Conservation (phyloP, 306 rosid species). For the Pachyrhizus erosus region DNA sequence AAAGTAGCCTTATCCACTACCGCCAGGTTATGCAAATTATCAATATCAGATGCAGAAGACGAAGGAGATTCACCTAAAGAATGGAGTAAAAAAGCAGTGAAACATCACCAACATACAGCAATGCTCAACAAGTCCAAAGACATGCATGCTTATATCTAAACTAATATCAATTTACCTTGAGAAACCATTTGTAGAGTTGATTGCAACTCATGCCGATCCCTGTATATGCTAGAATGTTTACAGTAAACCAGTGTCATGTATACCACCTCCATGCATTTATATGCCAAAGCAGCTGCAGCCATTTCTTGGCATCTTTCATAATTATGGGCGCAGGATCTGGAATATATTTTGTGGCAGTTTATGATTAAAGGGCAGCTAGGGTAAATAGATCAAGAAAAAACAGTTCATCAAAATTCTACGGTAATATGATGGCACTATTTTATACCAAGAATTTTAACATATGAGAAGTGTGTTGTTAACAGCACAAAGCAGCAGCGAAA, state of each 20-base stretch:
- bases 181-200: conserved; percentile 56
- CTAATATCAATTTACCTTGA: conserved; percentile 62
- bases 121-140: conserved; percentile 19
- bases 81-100: conserved; percentile 20
- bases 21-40: conserved; percentile 58
- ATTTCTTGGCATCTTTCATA: conserved; percentile 62
- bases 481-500: neutral
- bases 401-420: neutral
- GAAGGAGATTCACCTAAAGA: conserved; percentile 70
- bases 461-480: neutral
- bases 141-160: conserved; percentile 11
- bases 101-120: conserved; percentile 27
- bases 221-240: conserved; percentile 53
- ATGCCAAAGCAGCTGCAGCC: conserved; percentile 82
- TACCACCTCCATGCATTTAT: conserved; percentile 86
- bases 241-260: conserved; percentile 66
- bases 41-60: conserved; percentile 70
- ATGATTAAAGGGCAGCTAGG: conserved; percentile 8
- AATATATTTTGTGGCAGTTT: conserved; percentile 32
- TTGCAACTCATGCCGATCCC: conserved; percentile 65
- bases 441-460: neutral
- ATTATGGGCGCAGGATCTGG: conserved; percentile 74
- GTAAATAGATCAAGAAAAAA: conserved; percentile 8
- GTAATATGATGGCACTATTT: conserved; percentile 8
- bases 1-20: conserved; percentile 49